Base-by-base conservation (phyloP, 371 early-diverging fungal species). In the Mucor indicus region DNA sequence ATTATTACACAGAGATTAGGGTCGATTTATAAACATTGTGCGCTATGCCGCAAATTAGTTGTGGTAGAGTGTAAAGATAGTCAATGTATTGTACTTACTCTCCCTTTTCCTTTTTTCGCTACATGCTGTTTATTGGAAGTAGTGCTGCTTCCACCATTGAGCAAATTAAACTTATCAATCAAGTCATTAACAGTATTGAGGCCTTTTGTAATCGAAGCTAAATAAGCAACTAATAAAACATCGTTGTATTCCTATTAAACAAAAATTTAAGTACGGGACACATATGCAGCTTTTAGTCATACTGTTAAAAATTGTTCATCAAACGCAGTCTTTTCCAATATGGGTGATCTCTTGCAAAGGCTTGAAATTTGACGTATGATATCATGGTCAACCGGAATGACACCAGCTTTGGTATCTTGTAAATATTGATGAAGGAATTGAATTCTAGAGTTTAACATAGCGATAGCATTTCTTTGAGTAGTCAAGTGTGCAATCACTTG, bases 141-240 rank as follows among this genome's bases (percentile, higher is more conserved):
- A 19, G 58, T 12, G 9, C 48, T 59, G 1, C 55, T 50, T 11
- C 51, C 49, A 5, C 65, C 66, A 46, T 69, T 59, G 1, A 63
- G 63, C 19, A 76, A 42, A 52, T 72, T 76, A 43, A 72, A 68
- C 43, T 76, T 76, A 46, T 76, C 77, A 7, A 72, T 47, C 3
- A 76, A 50, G 63, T 91, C 88, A 57, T 85, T 85, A 48, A 91
- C 67, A 6, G 64, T 63, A 55, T 85, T 75, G 9, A 86, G 72
- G 11, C 89, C 87, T 59, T 91, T 91, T 10, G 93, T 91, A 39
- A 93, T 77, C 0, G 83, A 75, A 11, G 89, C 85, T 37, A 93
- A 67, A 60, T 90, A 86, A 10, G 86, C 72, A 16, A 81, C 85
- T 38, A 93, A 65, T 11, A 91, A 62, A 5, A 90, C 87, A 56